A percentile compares a stretch with the other conserved stretches of the same genome.
Conservation (phyloP, 441 rosid genomes). For the Heliophila coronopifolia region DNA sequence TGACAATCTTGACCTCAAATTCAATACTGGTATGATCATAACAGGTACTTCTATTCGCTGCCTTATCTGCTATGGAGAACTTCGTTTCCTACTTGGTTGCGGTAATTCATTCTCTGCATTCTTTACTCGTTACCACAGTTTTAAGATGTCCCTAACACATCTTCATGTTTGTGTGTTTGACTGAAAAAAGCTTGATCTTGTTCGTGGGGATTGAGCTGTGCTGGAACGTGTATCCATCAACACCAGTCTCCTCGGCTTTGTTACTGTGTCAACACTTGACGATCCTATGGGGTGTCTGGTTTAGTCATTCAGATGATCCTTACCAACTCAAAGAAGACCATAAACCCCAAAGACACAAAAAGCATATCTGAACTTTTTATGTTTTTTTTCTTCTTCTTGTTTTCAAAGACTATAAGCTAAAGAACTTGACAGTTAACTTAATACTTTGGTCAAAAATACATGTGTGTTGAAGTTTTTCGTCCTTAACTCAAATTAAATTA, state of each 20-base stretch:
- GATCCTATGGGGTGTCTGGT: conserved; percentile 68
- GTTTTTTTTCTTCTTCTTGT: not conserved
- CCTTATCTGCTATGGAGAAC: conserved; percentile 81
- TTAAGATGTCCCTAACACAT: not conserved
- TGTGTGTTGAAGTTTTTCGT: not conserved
- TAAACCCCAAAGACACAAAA: conserved; percentile 26
- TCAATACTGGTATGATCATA: conserved; percentile 2
- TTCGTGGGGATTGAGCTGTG: conserved; percentile 65
- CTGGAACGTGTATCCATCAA: conserved; percentile 91
- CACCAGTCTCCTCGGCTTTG: conserved; percentile 50
- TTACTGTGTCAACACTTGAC: conserved; percentile 53
- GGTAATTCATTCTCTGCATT: conserved; percentile 35
- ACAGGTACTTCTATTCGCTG: conserved; percentile 82
- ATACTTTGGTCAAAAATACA: not conserved
- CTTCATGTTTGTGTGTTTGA: conserved; percentile 12
- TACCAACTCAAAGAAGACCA: conserved; percentile 30
- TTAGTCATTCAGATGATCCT: conserved; percentile 48
- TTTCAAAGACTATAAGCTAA: conserved; percentile 1
- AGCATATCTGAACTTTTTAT: conserved; percentile 32
- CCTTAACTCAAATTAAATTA: too few relatives aligned
- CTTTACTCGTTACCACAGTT: not conserved
- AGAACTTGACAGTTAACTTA: not conserved
- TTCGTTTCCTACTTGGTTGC: conserved; percentile 52
- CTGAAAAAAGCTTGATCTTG: conserved; percentile 45
- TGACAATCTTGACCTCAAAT: not conserved